phyloP scores from a whole-genome alignment of 306 rosid species.

The Phaseolus lunatus region DNA sequence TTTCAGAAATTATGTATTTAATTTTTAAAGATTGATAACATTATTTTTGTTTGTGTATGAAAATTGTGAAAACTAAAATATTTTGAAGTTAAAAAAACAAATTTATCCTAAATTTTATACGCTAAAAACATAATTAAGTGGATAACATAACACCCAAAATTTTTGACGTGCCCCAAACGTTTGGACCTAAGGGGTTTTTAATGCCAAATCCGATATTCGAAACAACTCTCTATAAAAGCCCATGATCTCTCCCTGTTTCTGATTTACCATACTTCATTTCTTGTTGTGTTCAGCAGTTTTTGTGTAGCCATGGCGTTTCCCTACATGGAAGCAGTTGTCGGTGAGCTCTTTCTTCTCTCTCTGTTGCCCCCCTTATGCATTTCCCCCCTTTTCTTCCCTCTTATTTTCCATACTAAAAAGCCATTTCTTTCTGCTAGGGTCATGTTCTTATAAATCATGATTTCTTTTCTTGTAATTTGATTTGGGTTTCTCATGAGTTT shows the following conservation, averaged over 20 bases:
- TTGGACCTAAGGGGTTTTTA: background rate
- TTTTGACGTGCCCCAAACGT: background rate
- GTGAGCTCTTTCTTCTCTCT: conserved; percentile 50
- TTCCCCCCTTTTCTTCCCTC: background rate
- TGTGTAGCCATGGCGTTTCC: conserved; percentile 78
- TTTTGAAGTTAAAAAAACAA: too few species aligned
- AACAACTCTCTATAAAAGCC: background rate
- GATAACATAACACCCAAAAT: background rate
- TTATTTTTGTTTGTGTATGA: too few species aligned
- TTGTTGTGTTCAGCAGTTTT: background rate
- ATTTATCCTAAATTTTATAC: too few species aligned
- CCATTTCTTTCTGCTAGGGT: conserved; percentile 39
- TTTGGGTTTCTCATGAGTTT: conserved; percentile 31
- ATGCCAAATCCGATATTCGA: background rate
- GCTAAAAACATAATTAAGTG: background rate
- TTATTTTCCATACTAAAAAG: background rate
- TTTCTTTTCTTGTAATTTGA: background rate
- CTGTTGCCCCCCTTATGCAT: background rate
- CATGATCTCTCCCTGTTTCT: background rate
- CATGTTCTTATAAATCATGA: background rate
- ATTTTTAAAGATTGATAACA: too few species aligned
- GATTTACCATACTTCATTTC: conserved; percentile 7
- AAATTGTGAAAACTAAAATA: too few species aligned
- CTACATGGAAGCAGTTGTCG: conserved; percentile 92
- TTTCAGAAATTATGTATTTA: too few species aligned